Percentiles rank a stretch among this genome's conserved stretches.
These are phyloP conservation scores for Yarrowia sp. DNA, from an alignment of 805 yeast genomes.

Conservation along the genomic window DNA sequence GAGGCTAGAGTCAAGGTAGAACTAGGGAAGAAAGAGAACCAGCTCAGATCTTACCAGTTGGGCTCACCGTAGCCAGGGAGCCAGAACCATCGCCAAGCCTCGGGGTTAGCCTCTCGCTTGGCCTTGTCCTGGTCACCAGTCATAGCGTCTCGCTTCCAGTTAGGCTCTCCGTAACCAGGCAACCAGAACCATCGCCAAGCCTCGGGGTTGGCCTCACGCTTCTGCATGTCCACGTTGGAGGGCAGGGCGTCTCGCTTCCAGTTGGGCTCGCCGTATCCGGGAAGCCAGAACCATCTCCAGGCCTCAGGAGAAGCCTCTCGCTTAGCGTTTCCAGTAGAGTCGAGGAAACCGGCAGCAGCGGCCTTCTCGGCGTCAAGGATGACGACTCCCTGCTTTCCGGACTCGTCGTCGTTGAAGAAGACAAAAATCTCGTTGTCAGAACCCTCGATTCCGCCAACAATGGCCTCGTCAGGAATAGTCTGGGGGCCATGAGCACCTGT, in stretches of 20 bases:
- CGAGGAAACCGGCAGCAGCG: neutral
- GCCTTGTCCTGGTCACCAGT: neutral
- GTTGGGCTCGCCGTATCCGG: slow-evolving; percentile 2
- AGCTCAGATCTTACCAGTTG: neutral
- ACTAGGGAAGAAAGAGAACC: neutral
- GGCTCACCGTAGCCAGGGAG: slow-evolving; percentile 4
- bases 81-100: slow-evolving; percentile 12
- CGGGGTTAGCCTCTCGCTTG: slow-evolving; percentile 5
- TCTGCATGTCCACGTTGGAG: neutral
- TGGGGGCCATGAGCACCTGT: neutral
- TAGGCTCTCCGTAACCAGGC: slow-evolving; percentile 4
- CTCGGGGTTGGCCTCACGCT: slow-evolving; percentile 6
- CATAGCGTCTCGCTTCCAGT: slow-evolving; percentile 19
- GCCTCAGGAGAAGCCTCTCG: slow-evolving; percentile 14
- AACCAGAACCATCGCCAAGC: slow-evolving; percentile 18
- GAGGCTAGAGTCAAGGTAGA: too few relatives aligned
- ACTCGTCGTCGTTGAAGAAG: slow-evolving; percentile 2
- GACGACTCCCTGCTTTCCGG: slow-evolving; percentile 2
- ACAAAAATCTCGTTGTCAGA: neutral
- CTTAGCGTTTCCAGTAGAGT: neutral
- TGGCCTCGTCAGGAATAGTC: neutral
- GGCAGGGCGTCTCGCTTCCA: slow-evolving; percentile 13
- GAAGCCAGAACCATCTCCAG: slow-evolving; percentile 8
- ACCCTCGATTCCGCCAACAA: neutral
- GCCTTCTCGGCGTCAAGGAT: neutral